phyloP scores from a whole-genome alignment of 495 filamentous ascomycete genomes.

The Astrothelium macrocarpum region DNA sequence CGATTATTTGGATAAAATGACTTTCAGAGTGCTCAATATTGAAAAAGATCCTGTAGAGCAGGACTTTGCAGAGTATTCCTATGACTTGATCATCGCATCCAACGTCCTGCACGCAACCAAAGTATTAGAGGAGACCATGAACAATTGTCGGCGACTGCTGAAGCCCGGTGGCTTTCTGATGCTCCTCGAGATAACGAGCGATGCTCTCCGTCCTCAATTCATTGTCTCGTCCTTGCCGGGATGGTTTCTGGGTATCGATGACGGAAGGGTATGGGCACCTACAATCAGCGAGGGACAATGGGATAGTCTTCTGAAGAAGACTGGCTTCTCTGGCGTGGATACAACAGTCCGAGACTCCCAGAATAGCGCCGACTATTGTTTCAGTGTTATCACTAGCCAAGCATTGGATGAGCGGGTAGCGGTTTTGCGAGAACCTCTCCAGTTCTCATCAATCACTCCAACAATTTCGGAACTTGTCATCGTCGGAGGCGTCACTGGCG shows the following conservation, averaged over 20 bases:
- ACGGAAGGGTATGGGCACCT: slow-evolving; percentile 13
- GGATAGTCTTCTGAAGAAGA: slow-evolving; percentile 9
- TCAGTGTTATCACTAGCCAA: not conserved
- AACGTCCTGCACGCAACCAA: slow-evolving; percentile 23
- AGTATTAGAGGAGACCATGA: slow-evolving; percentile 33
- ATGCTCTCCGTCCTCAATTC: slow-evolving; percentile 4
- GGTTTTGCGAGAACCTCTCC: not conserved
- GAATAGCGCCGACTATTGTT: not conserved
- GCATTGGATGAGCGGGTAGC: not conserved
- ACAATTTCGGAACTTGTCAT: not conserved
- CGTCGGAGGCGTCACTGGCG: not conserved
- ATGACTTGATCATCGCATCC: slow-evolving; percentile 18
- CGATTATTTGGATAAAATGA: not conserved
- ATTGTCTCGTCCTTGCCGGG: slow-evolving; percentile 20
- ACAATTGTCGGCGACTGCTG: slow-evolving; percentile 25
- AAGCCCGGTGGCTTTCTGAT: slow-evolving; percentile 22
- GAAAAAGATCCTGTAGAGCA: slow-evolving; percentile 19
- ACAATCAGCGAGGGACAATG: slow-evolving; percentile 17
- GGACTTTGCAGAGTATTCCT: slow-evolving; percentile 15
- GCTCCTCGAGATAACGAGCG: slow-evolving; percentile 16
- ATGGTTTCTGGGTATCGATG: slow-evolving; percentile 24
- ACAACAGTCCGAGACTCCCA: not conserved
- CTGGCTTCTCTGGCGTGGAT: slow-evolving; percentile 13
- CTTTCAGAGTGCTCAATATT: slow-evolving; percentile 16
- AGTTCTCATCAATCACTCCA: not conserved